Base-by-base conservation (phyloP, 352 stramenopile species). In the Hyaloperonospora brassicae region DNA sequence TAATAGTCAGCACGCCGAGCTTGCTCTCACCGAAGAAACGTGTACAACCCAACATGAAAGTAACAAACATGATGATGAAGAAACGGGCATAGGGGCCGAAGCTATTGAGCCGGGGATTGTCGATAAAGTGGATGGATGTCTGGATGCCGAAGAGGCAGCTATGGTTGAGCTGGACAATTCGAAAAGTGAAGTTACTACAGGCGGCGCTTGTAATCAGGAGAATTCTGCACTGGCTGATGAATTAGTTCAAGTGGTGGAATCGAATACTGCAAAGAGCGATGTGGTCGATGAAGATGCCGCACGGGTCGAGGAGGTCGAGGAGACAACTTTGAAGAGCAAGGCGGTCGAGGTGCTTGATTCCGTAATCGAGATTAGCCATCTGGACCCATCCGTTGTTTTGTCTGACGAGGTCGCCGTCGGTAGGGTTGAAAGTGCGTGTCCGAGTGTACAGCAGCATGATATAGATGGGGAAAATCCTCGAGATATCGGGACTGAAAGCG, bases 221-320 rank as follows among this genome's bases (percentile, higher is more conserved):
- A 35, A 43, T 25, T 2, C 13, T 22, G 43, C 36, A 13, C 14
- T 21, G 27, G 2, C 38, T 39, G 22, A 7, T 31, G n/a, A n/a
- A n/a, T 7, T 7, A 31, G 27, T 7, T 7, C 27, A 31, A 31
- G 27, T 31, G 27, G 27, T 31, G 3, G 7, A 31, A 31, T 31
- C 27, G 27, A 31, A 8, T 3, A 7, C 27, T 31, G 7, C 27
- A 31, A 3, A 31, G 27, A 31, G 27, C 27, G 27, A 31, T 3
- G 3, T 31, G 27, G n/a, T 31, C 47, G 47, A 31, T 10, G 25
- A 39, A 34, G 14, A 42, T 5, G 7, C 9, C 43, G 11, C 22
- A 11, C 41, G 7, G 9, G 45, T 40, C 23, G 43, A 35, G 24
- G 24, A 63, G n/a, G 34, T 50, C 10, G 48, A 67, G 27, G 7